Conservation (phyloP, 768 basidiomycete genomes). For the Coprinopsis cinerea region DNA sequence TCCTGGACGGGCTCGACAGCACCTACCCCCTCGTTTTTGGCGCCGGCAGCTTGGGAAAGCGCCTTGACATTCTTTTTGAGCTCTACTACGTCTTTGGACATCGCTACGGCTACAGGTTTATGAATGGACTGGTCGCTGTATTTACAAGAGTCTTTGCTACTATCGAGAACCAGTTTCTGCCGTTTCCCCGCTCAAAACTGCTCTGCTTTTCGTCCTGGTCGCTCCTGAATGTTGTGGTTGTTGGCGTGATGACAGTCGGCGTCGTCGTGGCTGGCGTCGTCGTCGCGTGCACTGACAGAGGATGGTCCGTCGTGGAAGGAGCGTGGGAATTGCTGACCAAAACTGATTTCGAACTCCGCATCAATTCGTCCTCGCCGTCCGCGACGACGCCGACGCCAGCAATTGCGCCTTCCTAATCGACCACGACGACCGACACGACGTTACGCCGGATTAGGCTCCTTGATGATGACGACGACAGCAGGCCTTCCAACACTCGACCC, state of each 20-base stretch:
- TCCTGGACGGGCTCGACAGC: constrained; percentile 39
- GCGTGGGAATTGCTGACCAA: not conserved
- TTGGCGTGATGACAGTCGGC: not conserved
- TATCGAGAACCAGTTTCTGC: no score
- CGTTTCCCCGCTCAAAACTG: no score
- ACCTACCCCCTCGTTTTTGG: constrained; percentile 23
- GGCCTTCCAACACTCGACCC: constrained; percentile 63
- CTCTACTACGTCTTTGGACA: constrained; percentile 38
- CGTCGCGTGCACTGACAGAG: not conserved
- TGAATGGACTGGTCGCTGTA: no score
- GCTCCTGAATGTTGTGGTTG: not conserved
- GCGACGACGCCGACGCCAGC: not conserved
- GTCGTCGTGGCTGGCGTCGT: not conserved
- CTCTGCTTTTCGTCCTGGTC: no score
- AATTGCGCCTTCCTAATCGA: not conserved
- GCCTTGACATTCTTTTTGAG: constrained; percentile 79
- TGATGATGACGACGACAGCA: constrained; percentile 37
- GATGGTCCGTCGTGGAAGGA: not conserved
- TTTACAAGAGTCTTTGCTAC: no score
- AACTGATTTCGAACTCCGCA: no score
- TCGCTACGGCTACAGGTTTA: constrained; percentile 3
- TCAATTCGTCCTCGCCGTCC: not conserved
- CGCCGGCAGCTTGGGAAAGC: constrained; percentile 55
- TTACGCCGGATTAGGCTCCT: no score
- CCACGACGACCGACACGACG: constrained; percentile 6